Base-by-base conservation (phyloP, 495 filamentous ascomycete species). In the Aspergillus sclerotioniger region DNA sequence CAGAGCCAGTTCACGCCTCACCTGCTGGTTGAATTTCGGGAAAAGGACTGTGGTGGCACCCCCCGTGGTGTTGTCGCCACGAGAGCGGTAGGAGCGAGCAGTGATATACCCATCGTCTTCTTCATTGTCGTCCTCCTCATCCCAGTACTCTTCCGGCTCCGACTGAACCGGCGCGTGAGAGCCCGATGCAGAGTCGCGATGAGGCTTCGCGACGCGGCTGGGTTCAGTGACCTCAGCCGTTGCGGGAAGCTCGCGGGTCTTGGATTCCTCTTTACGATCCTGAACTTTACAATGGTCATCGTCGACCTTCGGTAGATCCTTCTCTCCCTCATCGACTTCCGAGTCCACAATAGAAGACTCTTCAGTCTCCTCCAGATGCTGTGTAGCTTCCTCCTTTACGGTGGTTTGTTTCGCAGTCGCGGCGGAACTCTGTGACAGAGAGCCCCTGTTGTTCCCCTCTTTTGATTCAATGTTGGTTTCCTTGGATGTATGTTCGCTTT, bases 21-120 rank as follows among this genome's bases (percentile, higher is more conserved):
- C 77, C 60, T 82, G 82, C 35, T 80, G 78, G 3, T 81, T 90
- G 46, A 85, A 73, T 56, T 83, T 81, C 0, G 92, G 92, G 9
- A 87, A 85, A n/a, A 96, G 78, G 25, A 91, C 70, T 6, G 85
- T 86, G 19, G 85, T 87, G 0, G 87, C 82, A 20, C 83, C 87
- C 16, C 84, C 85, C 5, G 89, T 92, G 19, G 90, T 93, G 67
- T 92, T 91, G 57, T 93, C 91, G 9, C 86, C 82, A n/a, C 85
- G 84, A 15, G 87, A 89, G 25, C 77, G 80, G 62, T 84, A 84
- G 8, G 90, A 91, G 48, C 89, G 84, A 4, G 87, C 86, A 1
- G 89, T 92, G 19, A 85, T 85, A 66, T 90, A 93, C 3, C 86
- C 90, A 65, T 91, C 88, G 9, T 91, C 90, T n/a, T 90, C 88